Percentiles rank a stretch among this genome's conserved stretches.
Evolutionary conservation across 2,329 filamentous ascomycete genomes (phyloP).

Genomic region (Aspergillus chevalieri): DNA sequence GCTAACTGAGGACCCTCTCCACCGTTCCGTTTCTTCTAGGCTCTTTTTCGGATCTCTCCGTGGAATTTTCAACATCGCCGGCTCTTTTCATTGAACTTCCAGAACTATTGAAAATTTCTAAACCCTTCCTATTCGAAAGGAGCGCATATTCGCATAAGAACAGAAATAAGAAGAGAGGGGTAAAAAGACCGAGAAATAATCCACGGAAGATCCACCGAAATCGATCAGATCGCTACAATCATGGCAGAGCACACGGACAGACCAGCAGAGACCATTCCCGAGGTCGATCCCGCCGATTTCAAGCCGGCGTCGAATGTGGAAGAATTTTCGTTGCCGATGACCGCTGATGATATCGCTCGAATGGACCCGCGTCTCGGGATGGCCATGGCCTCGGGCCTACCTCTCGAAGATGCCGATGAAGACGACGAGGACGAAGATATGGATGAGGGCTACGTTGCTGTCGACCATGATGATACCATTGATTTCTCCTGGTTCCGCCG

Average conservation of each 20-base stretch:
- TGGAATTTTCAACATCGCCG: conserved; percentile 4
- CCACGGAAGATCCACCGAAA: background rate
- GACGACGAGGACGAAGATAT: conserved; percentile 27
- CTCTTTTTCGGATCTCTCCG: conserved; percentile 4
- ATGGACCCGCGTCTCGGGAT: conserved; percentile 22
- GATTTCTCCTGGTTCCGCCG: conserved; percentile 38
- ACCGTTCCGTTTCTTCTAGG: conserved; percentile 8
- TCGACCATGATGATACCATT: conserved; percentile 36
- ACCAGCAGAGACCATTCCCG: conserved; percentile 23
- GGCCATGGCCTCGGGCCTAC: conserved; percentile 24
- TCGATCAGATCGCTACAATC: conserved; percentile 2
- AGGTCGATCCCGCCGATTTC: conserved; percentile 18
- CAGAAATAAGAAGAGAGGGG: too few species aligned
- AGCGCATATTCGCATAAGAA: too few species aligned
- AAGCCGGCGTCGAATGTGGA: conserved; percentile 28
- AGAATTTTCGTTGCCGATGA: conserved; percentile 21
- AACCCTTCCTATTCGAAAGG: too few species aligned
- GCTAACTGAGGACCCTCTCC: conserved; percentile 4
- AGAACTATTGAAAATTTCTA: too few species aligned
- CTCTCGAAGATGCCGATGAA: conserved; percentile 22
- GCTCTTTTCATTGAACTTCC: conserved; percentile 1
- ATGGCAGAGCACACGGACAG: conserved; percentile 27
- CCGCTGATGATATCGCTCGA: conserved; percentile 22
- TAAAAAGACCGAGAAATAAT: too few species aligned
- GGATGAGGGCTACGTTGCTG: conserved; percentile 38